phyloP scores from a whole-genome alignment of 2,329 filamentous ascomycete species.

The Didymella lethalis region DNA sequence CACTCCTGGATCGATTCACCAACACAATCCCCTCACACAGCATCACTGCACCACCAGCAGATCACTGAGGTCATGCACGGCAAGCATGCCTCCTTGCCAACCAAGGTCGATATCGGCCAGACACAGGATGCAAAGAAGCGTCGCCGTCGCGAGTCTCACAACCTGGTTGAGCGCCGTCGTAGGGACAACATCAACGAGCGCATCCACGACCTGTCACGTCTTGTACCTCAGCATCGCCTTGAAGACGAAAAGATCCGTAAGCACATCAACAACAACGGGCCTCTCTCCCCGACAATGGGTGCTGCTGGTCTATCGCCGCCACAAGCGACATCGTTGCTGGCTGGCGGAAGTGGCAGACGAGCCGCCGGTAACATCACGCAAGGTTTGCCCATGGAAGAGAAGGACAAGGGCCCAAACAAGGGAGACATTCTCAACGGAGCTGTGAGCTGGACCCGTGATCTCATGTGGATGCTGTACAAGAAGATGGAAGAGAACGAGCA shows the following conservation, averaged over 20 bases:
- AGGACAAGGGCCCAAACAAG: constrained; percentile 98
- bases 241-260: constrained; percentile 98
- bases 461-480: constrained; percentile 95
- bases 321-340: constrained; percentile 86
- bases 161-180: constrained; percentile 91
- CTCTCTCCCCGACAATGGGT: constrained; percentile 81
- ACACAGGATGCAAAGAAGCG: constrained; percentile 94
- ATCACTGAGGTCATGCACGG: constrained; percentile 91
- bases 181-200: constrained; percentile 99
- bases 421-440: constrained; percentile 97
- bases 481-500: constrained; percentile 91
- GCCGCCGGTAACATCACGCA: constrained; percentile 89
- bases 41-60: constrained; percentile 72
- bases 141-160: constrained; percentile 91
- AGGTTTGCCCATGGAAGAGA: constrained; percentile 91
- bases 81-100: constrained; percentile 86
- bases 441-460: constrained; percentile 94
- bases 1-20: constrained; percentile 89
- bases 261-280: constrained; percentile 89
- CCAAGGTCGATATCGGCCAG: constrained; percentile 75
- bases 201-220: constrained; percentile 92
- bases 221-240: constrained; percentile 89
- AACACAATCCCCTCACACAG: constrained; percentile 81
- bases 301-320: constrained; percentile 73
- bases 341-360: constrained; percentile 81